These are phyloP conservation scores for Microcyclospora pomicola DNA, from an alignment of 2,329 filamentous ascomycete genomes.

Conservation along the genomic window DNA sequence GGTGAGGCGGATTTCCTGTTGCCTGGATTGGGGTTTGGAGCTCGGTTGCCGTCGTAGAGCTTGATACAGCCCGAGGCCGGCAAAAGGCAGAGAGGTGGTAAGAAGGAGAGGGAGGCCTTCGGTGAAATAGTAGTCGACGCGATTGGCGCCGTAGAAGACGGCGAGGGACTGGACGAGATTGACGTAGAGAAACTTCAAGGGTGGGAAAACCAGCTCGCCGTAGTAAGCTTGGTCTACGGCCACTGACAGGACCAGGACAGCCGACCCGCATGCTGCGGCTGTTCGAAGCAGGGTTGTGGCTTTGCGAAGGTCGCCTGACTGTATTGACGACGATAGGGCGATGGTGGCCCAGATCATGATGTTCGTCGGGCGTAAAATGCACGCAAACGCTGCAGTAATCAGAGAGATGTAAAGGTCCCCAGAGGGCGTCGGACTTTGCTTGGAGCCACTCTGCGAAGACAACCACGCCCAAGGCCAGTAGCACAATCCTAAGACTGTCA, in stretches of 20 bases:
- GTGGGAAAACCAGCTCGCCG: slow-evolving; percentile 73
- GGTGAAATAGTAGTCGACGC: slow-evolving; percentile 83
- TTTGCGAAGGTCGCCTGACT: slow-evolving; percentile 22
- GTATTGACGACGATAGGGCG: slow-evolving; percentile 39
- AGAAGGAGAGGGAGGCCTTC: slow-evolving; percentile 81
- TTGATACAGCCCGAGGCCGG: slow-evolving; percentile 48
- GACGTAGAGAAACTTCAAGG: slow-evolving; percentile 75
- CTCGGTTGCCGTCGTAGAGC: slow-evolving; percentile 15
- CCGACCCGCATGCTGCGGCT: slow-evolving; percentile 26
- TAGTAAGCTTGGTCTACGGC: slow-evolving; percentile 68
- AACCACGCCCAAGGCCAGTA: slow-evolving; percentile 67
- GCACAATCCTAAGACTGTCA: slow-evolving; percentile 67
- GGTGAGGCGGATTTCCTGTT: slow-evolving; percentile 25
- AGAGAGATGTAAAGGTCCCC: slow-evolving; percentile 40
- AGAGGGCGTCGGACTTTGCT: background rate
- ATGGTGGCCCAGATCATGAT: slow-evolving; percentile 68
- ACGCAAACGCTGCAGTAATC: slow-evolving; percentile 63
- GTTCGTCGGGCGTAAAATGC: slow-evolving; percentile 82
- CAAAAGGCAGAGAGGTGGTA: slow-evolving; percentile 70
- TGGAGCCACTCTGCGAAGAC: background rate
- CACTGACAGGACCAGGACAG: slow-evolving; percentile 49
- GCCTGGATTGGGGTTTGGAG: slow-evolving; percentile 13
- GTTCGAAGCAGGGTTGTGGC: slow-evolving; percentile 4
- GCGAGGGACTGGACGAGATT: slow-evolving; percentile 80
- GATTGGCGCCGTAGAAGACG: slow-evolving; percentile 82